Percentiles rank a stretch among this genome's conserved stretches.
Conservation (phyloP, 257 asterid genomes). For the Jacaranda copaia region DNA sequence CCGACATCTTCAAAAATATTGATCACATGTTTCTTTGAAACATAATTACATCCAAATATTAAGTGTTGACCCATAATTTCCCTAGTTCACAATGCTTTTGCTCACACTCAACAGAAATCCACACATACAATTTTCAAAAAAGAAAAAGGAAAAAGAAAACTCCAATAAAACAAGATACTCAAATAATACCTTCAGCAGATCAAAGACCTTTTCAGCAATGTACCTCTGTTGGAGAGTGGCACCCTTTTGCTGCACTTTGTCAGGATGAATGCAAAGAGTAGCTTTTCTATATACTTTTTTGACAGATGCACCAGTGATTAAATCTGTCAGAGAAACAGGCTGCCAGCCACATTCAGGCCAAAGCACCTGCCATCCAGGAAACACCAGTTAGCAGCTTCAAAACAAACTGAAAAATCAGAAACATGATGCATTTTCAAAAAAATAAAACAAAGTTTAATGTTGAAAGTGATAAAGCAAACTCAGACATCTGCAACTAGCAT, state of each 20-base stretch:
- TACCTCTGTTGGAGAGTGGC: constrained; percentile 84
- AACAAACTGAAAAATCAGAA: constrained; percentile 19
- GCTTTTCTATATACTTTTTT: constrained; percentile 82
- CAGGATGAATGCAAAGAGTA: constrained; percentile 85
- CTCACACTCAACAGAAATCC: not conserved
- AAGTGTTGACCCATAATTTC: not conserved
- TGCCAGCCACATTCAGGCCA: constrained; percentile 96
- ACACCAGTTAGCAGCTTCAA: not conserved
- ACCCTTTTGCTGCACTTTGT: constrained; percentile 90
- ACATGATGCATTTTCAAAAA: constrained; percentile 14
- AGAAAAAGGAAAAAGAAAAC: not conserved
- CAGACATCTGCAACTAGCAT: constrained; percentile 1
- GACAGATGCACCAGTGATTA: constrained; percentile 74
- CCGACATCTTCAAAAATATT: not conserved
- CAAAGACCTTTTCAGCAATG: constrained; percentile 86
- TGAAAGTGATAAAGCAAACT: not conserved
- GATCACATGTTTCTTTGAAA: not conserved
- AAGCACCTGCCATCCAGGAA: constrained; percentile 60
- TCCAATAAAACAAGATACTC: constrained; percentile 1
- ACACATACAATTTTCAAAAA: not conserved
- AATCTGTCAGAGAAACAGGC: constrained; percentile 84
- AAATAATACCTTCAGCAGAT: constrained; percentile 74
- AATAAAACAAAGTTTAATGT: not conserved
- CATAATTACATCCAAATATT: not conserved
- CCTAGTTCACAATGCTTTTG: constrained; percentile 5